A percentile compares a stretch with the other conserved stretches of the same genome.
phyloP scores from a whole-genome alignment of 2,329 filamentous ascomycete genomes.

The Aureobasidium sp. region DNA sequence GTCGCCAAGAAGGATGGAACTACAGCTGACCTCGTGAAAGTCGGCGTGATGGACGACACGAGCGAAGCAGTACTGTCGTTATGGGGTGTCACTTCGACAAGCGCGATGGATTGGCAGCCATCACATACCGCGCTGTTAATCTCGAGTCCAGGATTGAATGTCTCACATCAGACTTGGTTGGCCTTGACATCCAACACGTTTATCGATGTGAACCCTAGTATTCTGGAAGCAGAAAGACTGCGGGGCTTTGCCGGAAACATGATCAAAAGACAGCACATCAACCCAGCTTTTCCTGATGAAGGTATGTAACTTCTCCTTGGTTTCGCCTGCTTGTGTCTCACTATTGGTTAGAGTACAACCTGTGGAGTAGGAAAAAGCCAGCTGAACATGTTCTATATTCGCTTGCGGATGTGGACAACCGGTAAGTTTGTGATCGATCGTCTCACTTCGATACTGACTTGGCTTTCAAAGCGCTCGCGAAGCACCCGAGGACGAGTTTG shows the following conservation, averaged over 20 bases:
- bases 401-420: conserved; percentile 39
- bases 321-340: background rate
- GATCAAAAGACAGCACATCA: conserved; percentile 45
- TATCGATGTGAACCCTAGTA: conserved; percentile 50
- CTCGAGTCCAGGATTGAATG: conserved; percentile 37
- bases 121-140: conserved; percentile 47
- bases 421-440: conserved; percentile 5
- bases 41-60: conserved; percentile 54
- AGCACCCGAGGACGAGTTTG: conserved; percentile 30
- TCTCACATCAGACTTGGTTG: conserved; percentile 20
- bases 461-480: background rate
- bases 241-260: conserved; percentile 42
- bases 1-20: conserved; percentile 44
- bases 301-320: background rate
- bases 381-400: conserved; percentile 31
- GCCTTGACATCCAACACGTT: conserved; percentile 39
- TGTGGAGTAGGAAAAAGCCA: background rate
- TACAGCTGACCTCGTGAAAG: conserved; percentile 41
- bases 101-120: conserved; percentile 38
- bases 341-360: background rate
- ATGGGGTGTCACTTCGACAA: conserved; percentile 44
- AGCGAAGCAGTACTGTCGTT: conserved; percentile 47
- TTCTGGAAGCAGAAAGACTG: conserved; percentile 49
- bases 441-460: background rate
- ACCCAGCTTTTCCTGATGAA: conserved; percentile 40